These are phyloP conservation scores for Mortierella sp. DNA, from an alignment of 371 early-diverging fungal species.

Conservation along the genomic window DNA sequence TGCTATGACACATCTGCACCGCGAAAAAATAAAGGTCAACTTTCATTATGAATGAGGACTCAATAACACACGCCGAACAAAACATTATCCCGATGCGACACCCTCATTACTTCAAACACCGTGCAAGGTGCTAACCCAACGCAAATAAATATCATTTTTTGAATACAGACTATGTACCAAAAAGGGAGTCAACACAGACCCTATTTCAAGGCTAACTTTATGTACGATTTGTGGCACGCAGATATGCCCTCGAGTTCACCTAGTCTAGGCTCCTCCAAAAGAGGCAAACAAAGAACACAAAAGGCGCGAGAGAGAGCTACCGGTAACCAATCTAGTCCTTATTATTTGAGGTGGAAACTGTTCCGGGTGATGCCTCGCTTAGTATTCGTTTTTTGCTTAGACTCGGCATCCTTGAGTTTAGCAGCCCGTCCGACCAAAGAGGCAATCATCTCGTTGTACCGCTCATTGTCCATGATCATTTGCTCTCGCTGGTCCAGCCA, in stretches of 20 bases:
- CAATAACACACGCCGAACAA: too few relatives aligned
- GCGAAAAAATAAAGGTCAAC: too few relatives aligned
- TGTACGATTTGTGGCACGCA: neutral
- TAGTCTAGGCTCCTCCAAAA: neutral
- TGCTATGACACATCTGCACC: too few relatives aligned
- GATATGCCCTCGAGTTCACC: neutral
- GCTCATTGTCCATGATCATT: conserved; percentile 89
- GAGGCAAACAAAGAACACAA: neutral
- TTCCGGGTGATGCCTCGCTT: conserved; percentile 44
- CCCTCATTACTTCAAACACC: too few relatives aligned
- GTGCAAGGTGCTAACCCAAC: too few relatives aligned
- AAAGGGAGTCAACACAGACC: neutral
- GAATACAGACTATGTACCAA: neutral
- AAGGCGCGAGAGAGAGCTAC: neutral
- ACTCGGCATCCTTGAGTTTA: conserved; percentile 61
- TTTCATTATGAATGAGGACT: too few relatives aligned
- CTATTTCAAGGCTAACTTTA: neutral
- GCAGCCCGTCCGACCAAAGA: conserved; percentile 83
- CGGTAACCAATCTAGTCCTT: neutral
- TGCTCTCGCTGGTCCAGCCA: conserved; percentile 88
- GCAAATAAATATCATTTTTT: neutral
- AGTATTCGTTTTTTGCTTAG: conserved; percentile 40
- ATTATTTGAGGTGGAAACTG: conserved; percentile 46
- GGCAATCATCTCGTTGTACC: conserved; percentile 90
- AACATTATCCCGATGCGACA: too few relatives aligned